phyloP scores from a whole-genome alignment of 805 yeast genomes.

The Dipodascus geniculatus region DNA sequence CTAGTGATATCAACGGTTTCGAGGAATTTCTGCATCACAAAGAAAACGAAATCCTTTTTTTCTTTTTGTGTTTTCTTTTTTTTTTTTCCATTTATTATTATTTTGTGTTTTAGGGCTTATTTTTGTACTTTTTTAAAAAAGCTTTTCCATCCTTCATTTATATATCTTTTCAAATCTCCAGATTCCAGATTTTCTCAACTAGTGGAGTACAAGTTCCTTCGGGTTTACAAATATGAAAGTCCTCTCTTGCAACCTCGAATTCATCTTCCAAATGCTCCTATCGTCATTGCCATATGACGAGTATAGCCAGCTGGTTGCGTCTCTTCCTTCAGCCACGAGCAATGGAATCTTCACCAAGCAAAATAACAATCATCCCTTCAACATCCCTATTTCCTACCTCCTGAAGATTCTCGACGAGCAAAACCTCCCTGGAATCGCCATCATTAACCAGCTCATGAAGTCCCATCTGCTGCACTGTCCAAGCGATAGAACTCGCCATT shows the following conservation, averaged over 20 bases:
- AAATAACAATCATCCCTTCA: neutral
- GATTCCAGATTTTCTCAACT: neutral
- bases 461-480: conserved; percentile 54
- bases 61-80: no score
- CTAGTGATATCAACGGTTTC: neutral
- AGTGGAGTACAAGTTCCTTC: neutral
- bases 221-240: neutral
- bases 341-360: neutral
- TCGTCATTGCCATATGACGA: neutral
- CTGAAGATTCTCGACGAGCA: conserved; percentile 33
- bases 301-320: neutral
- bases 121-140: no score
- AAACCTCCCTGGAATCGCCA: conserved; percentile 37
- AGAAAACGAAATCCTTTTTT: no score
- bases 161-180: neutral
- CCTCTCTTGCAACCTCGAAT: neutral
- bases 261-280: neutral
- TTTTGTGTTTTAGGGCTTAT: no score
- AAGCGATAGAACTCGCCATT: conserved; percentile 50
- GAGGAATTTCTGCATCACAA: no score
- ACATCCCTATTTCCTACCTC: neutral
- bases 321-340: neutral
- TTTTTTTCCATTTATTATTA: no score
- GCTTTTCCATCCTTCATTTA: no score
- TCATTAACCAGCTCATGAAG: conserved; percentile 11